Evolutionary conservation across 2,329 filamentous ascomycete species (phyloP).

Genomic region (Colletotrichum sp.): DNA sequence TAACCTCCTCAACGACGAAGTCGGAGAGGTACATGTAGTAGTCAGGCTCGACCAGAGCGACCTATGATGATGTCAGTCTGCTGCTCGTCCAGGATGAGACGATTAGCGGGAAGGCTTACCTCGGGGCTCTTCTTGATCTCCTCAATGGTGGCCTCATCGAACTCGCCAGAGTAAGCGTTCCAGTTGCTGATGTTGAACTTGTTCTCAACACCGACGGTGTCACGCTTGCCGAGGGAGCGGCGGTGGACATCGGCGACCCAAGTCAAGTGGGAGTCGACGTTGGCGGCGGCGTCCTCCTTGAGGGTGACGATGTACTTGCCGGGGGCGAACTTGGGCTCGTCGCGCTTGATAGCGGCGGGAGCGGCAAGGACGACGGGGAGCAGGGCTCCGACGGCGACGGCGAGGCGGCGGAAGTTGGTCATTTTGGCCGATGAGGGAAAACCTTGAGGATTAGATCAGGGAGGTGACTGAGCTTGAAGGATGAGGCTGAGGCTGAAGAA

Average conservation of each 20-base stretch:
- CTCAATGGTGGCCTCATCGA: conserved; percentile 45
- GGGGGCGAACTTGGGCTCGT: conserved; percentile 35
- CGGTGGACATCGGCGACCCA: conserved; percentile 35
- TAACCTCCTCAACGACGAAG: conserved; percentile 8
- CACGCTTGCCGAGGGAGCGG: conserved; percentile 35
- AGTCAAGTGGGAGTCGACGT: conserved; percentile 31
- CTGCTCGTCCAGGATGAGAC: neutral
- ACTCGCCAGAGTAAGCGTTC: conserved; percentile 48
- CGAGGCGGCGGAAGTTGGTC: conserved; percentile 34
- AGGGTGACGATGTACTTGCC: conserved; percentile 53
- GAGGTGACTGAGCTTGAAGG: neutral
- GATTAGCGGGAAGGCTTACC: conserved; percentile 39
- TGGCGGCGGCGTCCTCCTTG: conserved; percentile 37
- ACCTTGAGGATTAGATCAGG: neutral
- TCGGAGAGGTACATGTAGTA: conserved; percentile 31
- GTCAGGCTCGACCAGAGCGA: conserved; percentile 37
- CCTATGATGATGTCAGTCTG: conserved; percentile 30
- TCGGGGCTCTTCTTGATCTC: conserved; percentile 43
- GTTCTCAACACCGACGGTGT: conserved; percentile 17
- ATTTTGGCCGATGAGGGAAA: conserved; percentile 23
- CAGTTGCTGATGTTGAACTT: conserved; percentile 33
- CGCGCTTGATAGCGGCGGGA: conserved; percentile 31
- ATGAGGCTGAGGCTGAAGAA: conserved; percentile 1
- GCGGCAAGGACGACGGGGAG: conserved; percentile 31
- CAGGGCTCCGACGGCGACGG: conserved; percentile 35